Base-by-base conservation (phyloP, 306 rosid genomes). In the Cucurbita maxima region DNA sequence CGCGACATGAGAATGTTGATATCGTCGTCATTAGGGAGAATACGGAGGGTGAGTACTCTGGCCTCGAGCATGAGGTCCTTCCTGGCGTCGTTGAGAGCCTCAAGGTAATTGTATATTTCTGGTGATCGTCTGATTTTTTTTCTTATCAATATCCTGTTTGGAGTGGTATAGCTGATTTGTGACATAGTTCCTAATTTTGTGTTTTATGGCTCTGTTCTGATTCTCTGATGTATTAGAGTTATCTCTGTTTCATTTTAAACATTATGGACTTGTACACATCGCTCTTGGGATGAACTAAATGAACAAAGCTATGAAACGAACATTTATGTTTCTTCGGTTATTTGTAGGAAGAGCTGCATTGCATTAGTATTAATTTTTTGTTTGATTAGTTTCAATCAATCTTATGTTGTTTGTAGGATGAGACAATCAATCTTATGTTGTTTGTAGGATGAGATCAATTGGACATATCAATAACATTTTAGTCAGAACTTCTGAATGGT, bases 1-100 rank as follows among this genome's bases (percentile, higher is more conserved):
- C 98, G 50, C 84, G 92, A 52, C 96, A 93, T 74, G 83, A 93
- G 14, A 88, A 89, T 75, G 98, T 93, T 5, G 96, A 93, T 58
- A 90, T 93, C 54, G 96, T 89, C 18, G 96, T 90, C 15, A 88
- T 93, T 57, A 83, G 97, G 73, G 98, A 93, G 86, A 93, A 93
- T 75, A 93, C 97, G 0, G 98, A 93, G 79, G 98, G 98, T 0
- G 98, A 93, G 80, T 93, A 93, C 75, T n/a, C 96, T 0, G 98
- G 98, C 1, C 90, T 93, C 54, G 98, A 93, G 73, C 98, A 93
- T 76, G 96, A 93, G 86, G 98, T 93, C 53, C 88, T 90, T 79
- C 96, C 97, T 4, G 98, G 98, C 52, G 98, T 93, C 38, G 98
- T 93, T 0, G 98, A 93, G 73, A 90, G 97, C 78, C 97, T 93